Evolutionary conservation across 2,329 filamentous ascomycete genomes (phyloP).

Genomic region (Aschersonia sp.): DNA sequence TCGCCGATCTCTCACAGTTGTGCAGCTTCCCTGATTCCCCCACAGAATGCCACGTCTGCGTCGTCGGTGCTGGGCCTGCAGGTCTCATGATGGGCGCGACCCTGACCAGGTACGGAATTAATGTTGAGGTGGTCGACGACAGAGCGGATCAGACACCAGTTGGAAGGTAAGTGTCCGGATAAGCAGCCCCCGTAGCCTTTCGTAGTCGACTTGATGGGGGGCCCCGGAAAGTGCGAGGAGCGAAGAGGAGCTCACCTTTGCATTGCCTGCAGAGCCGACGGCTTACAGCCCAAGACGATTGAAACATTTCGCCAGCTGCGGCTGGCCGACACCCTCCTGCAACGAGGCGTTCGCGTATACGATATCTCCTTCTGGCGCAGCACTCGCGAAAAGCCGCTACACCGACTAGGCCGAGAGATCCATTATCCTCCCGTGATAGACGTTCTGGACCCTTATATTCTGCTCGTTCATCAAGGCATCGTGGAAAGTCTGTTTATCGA

Average conservation of each 20-base stretch:
- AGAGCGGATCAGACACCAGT: slow-evolving; percentile 51
- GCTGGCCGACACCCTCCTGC: slow-evolving; percentile 52
- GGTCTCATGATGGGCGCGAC: slow-evolving; percentile 39
- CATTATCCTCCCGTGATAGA: slow-evolving; percentile 53
- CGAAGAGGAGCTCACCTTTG: slow-evolving; percentile 2
- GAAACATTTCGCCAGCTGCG: slow-evolving; percentile 63
- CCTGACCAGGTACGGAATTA: slow-evolving; percentile 51
- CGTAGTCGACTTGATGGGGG: not conserved
- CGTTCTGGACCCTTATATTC: slow-evolving; percentile 40
- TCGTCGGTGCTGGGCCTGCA: slow-evolving; percentile 40
- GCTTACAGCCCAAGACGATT: slow-evolving; percentile 64
- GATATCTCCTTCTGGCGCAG: slow-evolving; percentile 62
- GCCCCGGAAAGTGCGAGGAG: not conserved
- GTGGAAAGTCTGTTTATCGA: slow-evolving; percentile 57
- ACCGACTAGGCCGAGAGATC: slow-evolving; percentile 47
- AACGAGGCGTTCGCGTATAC: slow-evolving; percentile 54
- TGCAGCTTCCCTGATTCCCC: slow-evolving; percentile 32
- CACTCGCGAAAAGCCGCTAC: slow-evolving; percentile 33
- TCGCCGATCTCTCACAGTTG: slow-evolving; percentile 32
- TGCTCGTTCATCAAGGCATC: slow-evolving; percentile 59
- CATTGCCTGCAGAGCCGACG: slow-evolving; percentile 39
- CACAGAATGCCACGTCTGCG: slow-evolving; percentile 30
- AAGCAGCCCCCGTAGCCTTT: not conserved
- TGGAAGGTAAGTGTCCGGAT: slow-evolving; percentile 28
- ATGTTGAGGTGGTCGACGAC: slow-evolving; percentile 52